phyloP scores from a whole-genome alignment of 768 basidiomycete species.

The Lactifluus pinguis region DNA sequence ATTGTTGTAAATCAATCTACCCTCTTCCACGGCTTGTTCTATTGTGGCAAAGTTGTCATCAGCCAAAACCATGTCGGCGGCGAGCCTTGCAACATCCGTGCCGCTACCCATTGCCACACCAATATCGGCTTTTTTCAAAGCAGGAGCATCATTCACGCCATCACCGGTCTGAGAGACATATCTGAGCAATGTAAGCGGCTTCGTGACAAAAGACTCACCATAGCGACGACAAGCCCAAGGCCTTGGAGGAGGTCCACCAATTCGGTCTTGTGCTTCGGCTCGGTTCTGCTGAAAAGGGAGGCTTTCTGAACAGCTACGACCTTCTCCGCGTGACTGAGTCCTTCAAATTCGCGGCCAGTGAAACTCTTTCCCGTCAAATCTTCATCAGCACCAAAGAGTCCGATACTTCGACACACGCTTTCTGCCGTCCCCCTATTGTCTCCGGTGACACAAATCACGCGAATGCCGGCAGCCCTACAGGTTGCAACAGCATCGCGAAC shows the following conservation, averaged over 20 bases:
- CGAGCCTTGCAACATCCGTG: constrained; percentile 96
- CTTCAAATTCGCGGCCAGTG: constrained; percentile 88
- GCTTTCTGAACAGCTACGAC: constrained; percentile 79
- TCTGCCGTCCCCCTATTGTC: constrained; percentile 98
- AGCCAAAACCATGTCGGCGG: constrained; percentile 95
- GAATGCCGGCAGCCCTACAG: constrained; percentile 87
- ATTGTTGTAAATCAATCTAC: constrained; percentile 96
- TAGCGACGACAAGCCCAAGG: constrained; percentile 88
- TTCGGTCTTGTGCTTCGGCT: constrained; percentile 91
- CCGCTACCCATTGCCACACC: constrained; percentile 99
- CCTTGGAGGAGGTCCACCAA: constrained; percentile 90
- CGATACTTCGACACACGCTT: constrained; percentile 93
- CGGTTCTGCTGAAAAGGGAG: constrained; percentile 86
- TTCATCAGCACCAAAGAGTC: constrained; percentile 81
- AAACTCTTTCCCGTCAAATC: constrained; percentile 93
- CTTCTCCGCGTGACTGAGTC: constrained; percentile 71
- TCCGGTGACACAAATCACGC: constrained; percentile 95
- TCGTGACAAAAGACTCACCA: constrained; percentile 42
- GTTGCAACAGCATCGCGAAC: constrained; percentile 79
- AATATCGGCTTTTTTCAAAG: constrained; percentile 93
- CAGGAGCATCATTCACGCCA: constrained; percentile 97
- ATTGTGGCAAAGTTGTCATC: constrained; percentile 98
- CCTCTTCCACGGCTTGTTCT: constrained; percentile 94
- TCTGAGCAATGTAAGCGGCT: constrained; percentile 9
- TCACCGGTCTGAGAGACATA: constrained; percentile 67